These are phyloP conservation scores for Rubia occidens DNA, from an alignment of 305 asterid species.

Conservation along the genomic window DNA sequence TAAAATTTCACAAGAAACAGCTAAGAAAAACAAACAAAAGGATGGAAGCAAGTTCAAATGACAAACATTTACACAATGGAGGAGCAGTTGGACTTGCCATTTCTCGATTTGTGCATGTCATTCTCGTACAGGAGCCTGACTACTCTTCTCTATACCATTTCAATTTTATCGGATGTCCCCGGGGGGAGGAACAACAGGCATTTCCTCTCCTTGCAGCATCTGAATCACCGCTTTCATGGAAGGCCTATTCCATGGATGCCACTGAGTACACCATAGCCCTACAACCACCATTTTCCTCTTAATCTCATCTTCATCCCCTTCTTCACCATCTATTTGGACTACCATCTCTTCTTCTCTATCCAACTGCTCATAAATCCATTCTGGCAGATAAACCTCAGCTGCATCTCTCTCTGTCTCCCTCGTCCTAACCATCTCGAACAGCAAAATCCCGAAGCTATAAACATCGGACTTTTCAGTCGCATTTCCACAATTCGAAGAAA, in stretches of 20 bases:
- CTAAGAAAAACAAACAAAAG: background rate
- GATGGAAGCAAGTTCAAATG: background rate
- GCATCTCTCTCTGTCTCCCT: conserved; percentile 14
- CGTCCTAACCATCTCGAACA: conserved; percentile 41
- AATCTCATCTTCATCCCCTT: conserved; percentile 21
- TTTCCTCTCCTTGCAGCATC: conserved; percentile 32
- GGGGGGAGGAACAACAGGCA: conserved; percentile 32
- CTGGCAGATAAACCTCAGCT: conserved; percentile 25
- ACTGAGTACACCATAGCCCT: conserved; percentile 37
- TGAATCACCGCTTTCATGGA: conserved; percentile 36
- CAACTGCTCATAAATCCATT: conserved; percentile 27
- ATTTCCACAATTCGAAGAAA: conserved; percentile 48
- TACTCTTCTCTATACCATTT: conserved; percentile 19
- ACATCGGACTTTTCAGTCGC: conserved; percentile 41
- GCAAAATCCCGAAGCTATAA: conserved; percentile 47
- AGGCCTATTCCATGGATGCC: conserved; percentile 47
- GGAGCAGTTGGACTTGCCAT: no score
- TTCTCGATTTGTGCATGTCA: no score
- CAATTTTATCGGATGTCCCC: conserved; percentile 35
- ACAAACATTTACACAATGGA: background rate
- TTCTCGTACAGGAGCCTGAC: no score
- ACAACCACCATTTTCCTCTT: conserved; percentile 29
- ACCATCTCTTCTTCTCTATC: conserved; percentile 26
- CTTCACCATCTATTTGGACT: conserved; percentile 26
- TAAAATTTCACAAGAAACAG: no score